A percentile compares a stretch with the other conserved stretches of the same genome.
Evolutionary conservation across 805 yeast genomes (phyloP).

Genomic region (Starmerella geochares): DNA sequence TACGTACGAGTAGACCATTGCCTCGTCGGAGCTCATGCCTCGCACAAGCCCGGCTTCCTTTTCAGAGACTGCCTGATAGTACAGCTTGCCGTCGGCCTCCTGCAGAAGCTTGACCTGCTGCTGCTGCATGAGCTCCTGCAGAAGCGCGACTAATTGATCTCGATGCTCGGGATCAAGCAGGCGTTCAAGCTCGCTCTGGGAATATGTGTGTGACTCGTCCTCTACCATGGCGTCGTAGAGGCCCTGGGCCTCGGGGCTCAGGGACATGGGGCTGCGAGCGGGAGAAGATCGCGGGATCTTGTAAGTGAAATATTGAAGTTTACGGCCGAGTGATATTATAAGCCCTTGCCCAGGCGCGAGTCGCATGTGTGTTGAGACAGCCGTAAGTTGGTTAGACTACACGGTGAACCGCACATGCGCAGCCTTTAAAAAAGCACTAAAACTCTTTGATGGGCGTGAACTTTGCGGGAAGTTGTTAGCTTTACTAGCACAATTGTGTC

Average conservation of each 20-base stretch:
- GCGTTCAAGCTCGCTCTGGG: slow-evolving; percentile 58
- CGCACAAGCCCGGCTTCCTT: slow-evolving; percentile 68
- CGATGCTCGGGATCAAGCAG: slow-evolving; percentile 38
- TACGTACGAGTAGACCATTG: slow-evolving; percentile 80
- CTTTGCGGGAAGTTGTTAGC: no score
- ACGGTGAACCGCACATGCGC: no score
- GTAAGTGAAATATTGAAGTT: not conserved
- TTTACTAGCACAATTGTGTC: no score
- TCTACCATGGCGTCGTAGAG: slow-evolving; percentile 59
- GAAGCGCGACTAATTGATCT: slow-evolving; percentile 35
- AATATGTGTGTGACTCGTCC: slow-evolving; percentile 40
- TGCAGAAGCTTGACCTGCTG: slow-evolving; percentile 61
- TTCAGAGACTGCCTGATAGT: slow-evolving; percentile 63
- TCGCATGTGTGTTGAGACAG: no score
- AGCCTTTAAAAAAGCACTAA: no score
- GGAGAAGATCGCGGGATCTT: no score
- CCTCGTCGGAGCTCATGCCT: slow-evolving; percentile 77
- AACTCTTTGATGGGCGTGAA: no score
- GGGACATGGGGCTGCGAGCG: slow-evolving; percentile 1
- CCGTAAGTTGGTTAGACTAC: no score
- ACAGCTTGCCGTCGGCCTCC: slow-evolving; percentile 45
- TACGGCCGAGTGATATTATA: not conserved
- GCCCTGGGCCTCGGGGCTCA: slow-evolving; percentile 36
- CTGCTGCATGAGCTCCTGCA: slow-evolving; percentile 42
- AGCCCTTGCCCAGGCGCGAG: slow-evolving; percentile 2